Conservation (phyloP, 1,284 basidiomycete genomes). For the Meripilus lineatus region DNA sequence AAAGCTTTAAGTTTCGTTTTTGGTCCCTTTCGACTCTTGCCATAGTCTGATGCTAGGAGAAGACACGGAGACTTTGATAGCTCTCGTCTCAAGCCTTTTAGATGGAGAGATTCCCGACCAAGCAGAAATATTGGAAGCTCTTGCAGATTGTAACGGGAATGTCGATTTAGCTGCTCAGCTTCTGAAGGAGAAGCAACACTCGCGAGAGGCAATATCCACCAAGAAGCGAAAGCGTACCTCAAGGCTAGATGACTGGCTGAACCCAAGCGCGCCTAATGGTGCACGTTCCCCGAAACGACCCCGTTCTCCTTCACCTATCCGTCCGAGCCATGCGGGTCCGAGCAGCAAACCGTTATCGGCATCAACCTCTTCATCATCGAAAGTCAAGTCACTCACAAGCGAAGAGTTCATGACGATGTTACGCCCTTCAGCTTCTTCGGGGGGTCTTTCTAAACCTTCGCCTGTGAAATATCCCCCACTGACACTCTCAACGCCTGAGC, state of each 20-base stretch:
- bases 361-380: conserved; percentile 1
- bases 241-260: conserved; percentile 53
- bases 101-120: conserved; percentile 31
- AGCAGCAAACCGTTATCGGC: conserved; percentile 10
- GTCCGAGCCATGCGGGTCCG: neutral
- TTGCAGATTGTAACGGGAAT: conserved; percentile 58
- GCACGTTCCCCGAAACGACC: conserved; percentile 9
- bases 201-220: neutral
- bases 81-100: conserved; percentile 59
- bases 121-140: conserved; percentile 50
- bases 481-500: conserved; percentile 46
- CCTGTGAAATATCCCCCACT: conserved; percentile 45
- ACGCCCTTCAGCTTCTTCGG: conserved; percentile 40
- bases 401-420: conserved; percentile 43
- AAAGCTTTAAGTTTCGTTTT: too few species aligned
- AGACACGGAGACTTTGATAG: conserved; percentile 69
- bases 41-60: too few species aligned
- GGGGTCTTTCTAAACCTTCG: conserved; percentile 11
- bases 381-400: conserved; percentile 27
- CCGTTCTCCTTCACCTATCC: neutral
- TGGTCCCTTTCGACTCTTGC: too few species aligned
- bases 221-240: conserved; percentile 40
- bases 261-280: conserved; percentile 19
- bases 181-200: conserved; percentile 10
- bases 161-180: conserved; percentile 50